phyloP scores from a whole-genome alignment of 495 filamentous ascomycete species.

The Cetradonia linearis region DNA sequence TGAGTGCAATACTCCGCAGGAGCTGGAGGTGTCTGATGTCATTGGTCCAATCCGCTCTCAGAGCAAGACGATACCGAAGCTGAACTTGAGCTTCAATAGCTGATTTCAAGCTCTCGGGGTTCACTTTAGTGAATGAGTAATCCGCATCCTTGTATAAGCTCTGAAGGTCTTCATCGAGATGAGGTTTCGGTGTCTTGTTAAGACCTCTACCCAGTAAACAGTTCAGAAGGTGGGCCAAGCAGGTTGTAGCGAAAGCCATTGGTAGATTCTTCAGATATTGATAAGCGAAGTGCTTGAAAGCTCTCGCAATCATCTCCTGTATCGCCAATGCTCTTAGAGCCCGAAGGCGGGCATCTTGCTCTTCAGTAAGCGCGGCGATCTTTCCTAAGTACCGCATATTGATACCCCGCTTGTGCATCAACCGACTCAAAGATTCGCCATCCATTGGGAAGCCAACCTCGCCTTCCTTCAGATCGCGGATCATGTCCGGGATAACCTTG shows the following conservation, averaged over 20 bases:
- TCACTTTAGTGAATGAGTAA: conserved; percentile 66
- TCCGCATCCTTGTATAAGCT: conserved; percentile 74
- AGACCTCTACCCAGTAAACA: conserved; percentile 74
- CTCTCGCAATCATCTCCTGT: conserved; percentile 88
- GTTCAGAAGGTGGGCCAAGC: conserved; percentile 83
- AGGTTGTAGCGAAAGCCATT: conserved; percentile 60
- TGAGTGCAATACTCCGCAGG: conserved; percentile 79
- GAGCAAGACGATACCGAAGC: conserved; percentile 64
- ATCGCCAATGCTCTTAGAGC: conserved; percentile 65
- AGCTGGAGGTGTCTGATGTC: conserved; percentile 67
- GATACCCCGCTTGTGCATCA: conserved; percentile 95
- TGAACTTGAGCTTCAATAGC: conserved; percentile 64
- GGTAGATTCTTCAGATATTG: conserved; percentile 73
- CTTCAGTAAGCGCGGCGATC: conserved; percentile 57
- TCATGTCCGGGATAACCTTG: conserved; percentile 60
- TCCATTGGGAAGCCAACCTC: conserved; percentile 98
- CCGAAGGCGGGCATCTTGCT: conserved; percentile 58
- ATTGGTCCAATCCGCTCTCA: conserved; percentile 55
- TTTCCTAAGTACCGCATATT: conserved; percentile 92
- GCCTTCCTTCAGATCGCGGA: conserved; percentile 78
- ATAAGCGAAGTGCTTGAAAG: conserved; percentile 86
- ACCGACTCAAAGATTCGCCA: conserved; percentile 73
- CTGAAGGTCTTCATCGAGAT: conserved; percentile 64
- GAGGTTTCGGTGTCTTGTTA: conserved; percentile 64
- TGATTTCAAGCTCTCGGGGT: conserved; percentile 55